Base-by-base conservation (phyloP, 129 eudicot genomes). In the Chrysanthemum lavandulifolium region DNA sequence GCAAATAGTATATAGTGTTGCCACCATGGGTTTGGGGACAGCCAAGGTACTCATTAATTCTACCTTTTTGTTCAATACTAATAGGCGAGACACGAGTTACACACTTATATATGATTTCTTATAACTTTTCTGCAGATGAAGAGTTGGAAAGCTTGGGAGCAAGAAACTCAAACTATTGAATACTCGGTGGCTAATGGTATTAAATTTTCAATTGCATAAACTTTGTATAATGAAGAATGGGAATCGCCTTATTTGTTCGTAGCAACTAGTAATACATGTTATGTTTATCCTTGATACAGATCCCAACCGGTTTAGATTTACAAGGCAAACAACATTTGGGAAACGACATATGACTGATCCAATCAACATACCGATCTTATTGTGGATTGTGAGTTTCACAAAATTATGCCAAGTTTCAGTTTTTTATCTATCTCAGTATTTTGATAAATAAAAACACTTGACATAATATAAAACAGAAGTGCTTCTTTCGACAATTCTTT, bases 61-160 rank as follows among this genome's bases (percentile, higher is more conserved):
- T 64, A 45, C 10, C 31, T 45, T 52, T 61, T 73, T 18, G 33
- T 59, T 56, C 21, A 36, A 51, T 60, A 74, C 3, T 60, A 15
- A 10, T 40, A 40, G 6, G 47, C 10, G 47, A 6, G 47, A 40
- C 47, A 40, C 47, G 0, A 40, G 47, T 7, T 40, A 40, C 3
- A 27, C 31, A 27, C 31, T 27, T 29, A 29, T 73, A 29, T 13
- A 0, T 10, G 3, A 25, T 63, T 58, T 10, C 9, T 9, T 2
- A 6, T 31, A n/a, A 4, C 23, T n/a, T 18, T 63, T 73, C 12
- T 16, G 66, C 16, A 84, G 88, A 84, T 84, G 84, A 72, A 71
- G 60, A 79, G 74, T 43, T 84, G 88, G 88, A 84, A 84, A 80
- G 74, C 77, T 45, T 84, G 88, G 88, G 88, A 84, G 80, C 73